phyloP scores from a whole-genome alignment of 2,329 filamentous ascomycete genomes.

The Dactylellina haptotyla region DNA sequence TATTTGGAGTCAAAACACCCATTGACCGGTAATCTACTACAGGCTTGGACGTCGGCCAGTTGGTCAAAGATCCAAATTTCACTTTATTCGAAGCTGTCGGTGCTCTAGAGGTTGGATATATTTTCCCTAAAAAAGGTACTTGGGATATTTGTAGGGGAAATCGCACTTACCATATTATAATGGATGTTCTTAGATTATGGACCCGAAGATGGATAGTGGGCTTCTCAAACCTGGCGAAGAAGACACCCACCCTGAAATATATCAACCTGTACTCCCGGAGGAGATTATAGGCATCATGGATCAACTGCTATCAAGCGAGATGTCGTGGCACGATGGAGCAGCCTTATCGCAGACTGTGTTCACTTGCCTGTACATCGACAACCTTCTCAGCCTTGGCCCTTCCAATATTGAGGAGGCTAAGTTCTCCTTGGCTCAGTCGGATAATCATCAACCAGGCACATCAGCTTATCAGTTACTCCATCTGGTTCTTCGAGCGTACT shows the following conservation, averaged over 20 bases:
- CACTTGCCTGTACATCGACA: constrained; percentile 89
- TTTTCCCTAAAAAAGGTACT: no score
- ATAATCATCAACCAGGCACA: constrained; percentile 55
- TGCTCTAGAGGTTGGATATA: constrained; percentile 73
- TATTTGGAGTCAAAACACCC: neutral
- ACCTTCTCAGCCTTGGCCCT: constrained; percentile 77
- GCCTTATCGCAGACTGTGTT: constrained; percentile 94
- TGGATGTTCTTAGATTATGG: constrained; percentile 99
- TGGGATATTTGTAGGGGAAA: neutral
- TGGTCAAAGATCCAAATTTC: constrained; percentile 93
- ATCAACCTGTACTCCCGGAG: constrained; percentile 73
- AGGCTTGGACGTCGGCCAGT: constrained; percentile 81
- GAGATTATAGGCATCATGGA: constrained; percentile 95
- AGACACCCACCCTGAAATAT: constrained; percentile 85
- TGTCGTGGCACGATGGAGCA: constrained; percentile 97
- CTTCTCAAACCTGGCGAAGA: constrained; percentile 79
- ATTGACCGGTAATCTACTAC: constrained; percentile 19
- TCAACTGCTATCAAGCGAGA: constrained; percentile 89
- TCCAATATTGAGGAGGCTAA: constrained; percentile 72
- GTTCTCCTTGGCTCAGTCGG: constrained; percentile 64
- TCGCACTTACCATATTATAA: neutral
- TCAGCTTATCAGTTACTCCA: constrained; percentile 41
- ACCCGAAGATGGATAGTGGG: constrained; percentile 98
- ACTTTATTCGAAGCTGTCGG: constrained; percentile 94
- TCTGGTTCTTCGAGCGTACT: constrained; percentile 82